Evolutionary conservation across 352 stramenopile species (phyloP).

Genomic region (Pythium brassicae): DNA sequence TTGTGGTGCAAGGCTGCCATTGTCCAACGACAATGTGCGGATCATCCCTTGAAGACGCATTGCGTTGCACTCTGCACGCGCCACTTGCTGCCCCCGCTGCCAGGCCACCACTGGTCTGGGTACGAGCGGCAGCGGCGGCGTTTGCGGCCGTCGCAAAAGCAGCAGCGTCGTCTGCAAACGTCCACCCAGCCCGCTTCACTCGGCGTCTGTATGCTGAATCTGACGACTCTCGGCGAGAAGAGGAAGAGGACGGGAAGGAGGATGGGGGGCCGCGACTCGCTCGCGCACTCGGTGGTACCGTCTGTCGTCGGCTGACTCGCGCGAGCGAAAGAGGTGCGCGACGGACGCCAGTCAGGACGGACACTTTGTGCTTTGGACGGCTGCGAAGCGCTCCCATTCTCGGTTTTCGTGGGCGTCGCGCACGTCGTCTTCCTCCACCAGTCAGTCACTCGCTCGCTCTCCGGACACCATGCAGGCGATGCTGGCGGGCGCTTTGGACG

Average conservation of each 20-base stretch:
- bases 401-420: slow-evolving; percentile 2
- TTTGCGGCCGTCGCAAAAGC: not conserved
- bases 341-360: not conserved
- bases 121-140: not conserved
- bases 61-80: too few relatives aligned
- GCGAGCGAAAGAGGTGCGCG: not conserved
- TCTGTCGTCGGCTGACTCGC: not conserved
- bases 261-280: not conserved
- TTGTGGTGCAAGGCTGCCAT: too few relatives aligned
- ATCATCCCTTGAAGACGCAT: too few relatives aligned
- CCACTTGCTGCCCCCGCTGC: too few relatives aligned
- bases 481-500: not conserved
- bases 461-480: slow-evolving; percentile 9
- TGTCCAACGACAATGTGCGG: too few relatives aligned
- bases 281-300: slow-evolving; percentile 1
- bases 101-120: not conserved
- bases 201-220: not conserved
- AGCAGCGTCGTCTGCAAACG: not conserved
- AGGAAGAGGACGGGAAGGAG: not conserved
- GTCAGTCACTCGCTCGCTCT: too few relatives aligned
- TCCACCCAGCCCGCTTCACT: not conserved
- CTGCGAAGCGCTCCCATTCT: not conserved
- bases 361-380: too few relatives aligned
- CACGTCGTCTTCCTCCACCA: not conserved
- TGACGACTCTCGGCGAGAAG: not conserved